Conservation (phyloP, 495 filamentous ascomycete species). For the Halenospora varia region DNA sequence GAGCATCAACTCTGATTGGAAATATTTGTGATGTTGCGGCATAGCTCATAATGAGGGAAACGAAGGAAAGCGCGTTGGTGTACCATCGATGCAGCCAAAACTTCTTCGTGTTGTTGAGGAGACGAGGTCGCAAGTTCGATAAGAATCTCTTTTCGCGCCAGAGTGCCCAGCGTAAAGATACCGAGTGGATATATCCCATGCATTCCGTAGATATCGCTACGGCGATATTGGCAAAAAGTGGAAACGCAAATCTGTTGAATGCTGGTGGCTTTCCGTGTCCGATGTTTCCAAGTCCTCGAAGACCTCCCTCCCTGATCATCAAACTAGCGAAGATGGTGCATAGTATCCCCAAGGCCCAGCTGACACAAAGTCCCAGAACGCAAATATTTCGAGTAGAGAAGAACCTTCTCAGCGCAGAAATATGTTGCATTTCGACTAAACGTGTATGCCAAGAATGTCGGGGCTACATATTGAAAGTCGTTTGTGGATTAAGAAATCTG, state of each 20-base stretch:
- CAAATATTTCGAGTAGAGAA: neutral
- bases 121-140: neutral
- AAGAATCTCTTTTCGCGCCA: neutral
- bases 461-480: neutral
- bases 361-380: neutral
- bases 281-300: neutral
- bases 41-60: neutral
- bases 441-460: neutral
- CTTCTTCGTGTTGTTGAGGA: neutral
- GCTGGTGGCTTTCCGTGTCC: neutral
- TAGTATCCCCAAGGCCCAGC: neutral
- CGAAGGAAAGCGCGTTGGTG: neutral
- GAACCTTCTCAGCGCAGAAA: neutral
- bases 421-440: neutral
- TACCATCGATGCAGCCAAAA: neutral
- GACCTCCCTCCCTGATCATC: neutral
- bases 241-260: neutral
- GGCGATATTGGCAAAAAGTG: neutral
- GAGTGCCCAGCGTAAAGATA: conserved; percentile 3
- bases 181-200: conserved; percentile 2
- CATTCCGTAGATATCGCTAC: neutral
- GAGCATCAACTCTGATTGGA: neutral
- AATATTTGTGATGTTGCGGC: neutral
- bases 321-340: neutral
- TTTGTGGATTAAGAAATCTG: no score